Percentiles rank a stretch among this genome's conserved stretches.
Conservation (phyloP, 805 yeast species). For the Kurtzmaniella cleridarum region DNA sequence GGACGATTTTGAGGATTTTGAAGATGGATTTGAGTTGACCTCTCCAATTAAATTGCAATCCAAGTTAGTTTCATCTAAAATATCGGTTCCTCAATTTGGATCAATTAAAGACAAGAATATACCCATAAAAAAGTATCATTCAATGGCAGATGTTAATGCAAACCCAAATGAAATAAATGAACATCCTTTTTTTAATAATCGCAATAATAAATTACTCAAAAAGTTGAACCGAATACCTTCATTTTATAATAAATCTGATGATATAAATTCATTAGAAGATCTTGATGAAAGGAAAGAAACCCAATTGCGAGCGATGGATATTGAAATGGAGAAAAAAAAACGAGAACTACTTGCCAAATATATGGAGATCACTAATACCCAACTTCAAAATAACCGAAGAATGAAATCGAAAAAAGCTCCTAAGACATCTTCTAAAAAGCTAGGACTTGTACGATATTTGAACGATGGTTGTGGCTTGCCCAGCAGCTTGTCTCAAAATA, state of each 20-base stretch:
- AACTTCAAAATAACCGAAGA: conserved; percentile 10
- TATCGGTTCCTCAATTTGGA: conserved; percentile 3
- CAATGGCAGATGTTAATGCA: conserved; percentile 26
- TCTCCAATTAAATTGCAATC: conserved; percentile 6
- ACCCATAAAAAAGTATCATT: conserved; percentile 23
- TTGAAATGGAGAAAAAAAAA: conserved; percentile 17
- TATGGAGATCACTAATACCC: conserved; percentile 20
- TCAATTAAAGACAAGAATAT: background rate
- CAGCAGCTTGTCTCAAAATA: conserved; percentile 11
- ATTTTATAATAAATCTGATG: conserved; percentile 19
- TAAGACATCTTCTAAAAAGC: conserved; percentile 1
- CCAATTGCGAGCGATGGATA: conserved; percentile 7
- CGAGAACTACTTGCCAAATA: conserved; percentile 26
- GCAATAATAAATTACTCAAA: conserved; percentile 26
- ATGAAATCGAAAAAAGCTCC: conserved; percentile 8
- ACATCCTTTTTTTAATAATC: conserved; percentile 25
- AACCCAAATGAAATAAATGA: conserved; percentile 9
- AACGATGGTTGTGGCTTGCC: conserved; percentile 12
- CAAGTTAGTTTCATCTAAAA: background rate
- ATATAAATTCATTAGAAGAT: conserved; percentile 5
- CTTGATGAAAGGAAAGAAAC: conserved; percentile 6
- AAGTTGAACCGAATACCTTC: conserved; percentile 39
- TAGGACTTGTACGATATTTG: conserved; percentile 28
- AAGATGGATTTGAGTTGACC: conserved; percentile 29
- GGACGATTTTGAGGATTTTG: conserved; percentile 33